Percentiles rank a stretch among this genome's conserved stretches.
These are phyloP conservation scores for Gaeumannomyces tritici DNA, from an alignment of 2,329 filamentous ascomycete genomes.

Conservation along the genomic window DNA sequence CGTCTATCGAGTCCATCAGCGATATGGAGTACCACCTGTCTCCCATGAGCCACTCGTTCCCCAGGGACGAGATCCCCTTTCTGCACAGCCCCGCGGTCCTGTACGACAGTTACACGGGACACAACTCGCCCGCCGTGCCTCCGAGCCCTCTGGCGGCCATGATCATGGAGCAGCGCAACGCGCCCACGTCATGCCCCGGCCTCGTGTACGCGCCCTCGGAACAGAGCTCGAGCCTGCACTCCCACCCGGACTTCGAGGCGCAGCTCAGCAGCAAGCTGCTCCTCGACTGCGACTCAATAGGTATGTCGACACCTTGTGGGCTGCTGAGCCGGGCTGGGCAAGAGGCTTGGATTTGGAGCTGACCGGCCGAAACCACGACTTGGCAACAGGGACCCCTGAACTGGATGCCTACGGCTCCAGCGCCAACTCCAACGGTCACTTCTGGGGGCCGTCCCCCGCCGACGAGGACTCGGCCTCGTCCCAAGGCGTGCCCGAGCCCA, in stretches of 20 bases:
- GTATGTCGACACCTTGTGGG: constrained; percentile 27
- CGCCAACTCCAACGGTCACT: constrained; percentile 34
- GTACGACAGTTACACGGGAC: constrained; percentile 46
- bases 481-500: constrained; percentile 12
- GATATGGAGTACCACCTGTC: constrained; percentile 53
- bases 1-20: constrained; percentile 49
- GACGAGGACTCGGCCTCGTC: constrained; percentile 30
- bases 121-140: constrained; percentile 41
- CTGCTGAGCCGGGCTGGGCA: background rate
- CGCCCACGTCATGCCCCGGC: constrained; percentile 51
- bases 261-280: constrained; percentile 43
- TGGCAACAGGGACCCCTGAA: constrained; percentile 36
- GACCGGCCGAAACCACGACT: background rate
- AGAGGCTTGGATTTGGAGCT: background rate
- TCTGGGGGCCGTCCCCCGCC: constrained; percentile 35
- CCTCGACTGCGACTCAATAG: constrained; percentile 45
- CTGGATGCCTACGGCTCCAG: constrained; percentile 42
- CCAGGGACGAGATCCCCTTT: constrained; percentile 45
- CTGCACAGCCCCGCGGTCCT: constrained; percentile 45
- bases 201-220: constrained; percentile 52
- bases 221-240: constrained; percentile 49
- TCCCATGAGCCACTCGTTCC: constrained; percentile 43
- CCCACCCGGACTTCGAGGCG: constrained; percentile 50
- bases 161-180: constrained; percentile 44
- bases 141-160: constrained; percentile 46